Base-by-base conservation (phyloP, 306 rosid species). In the Ormosia emarginata region DNA sequence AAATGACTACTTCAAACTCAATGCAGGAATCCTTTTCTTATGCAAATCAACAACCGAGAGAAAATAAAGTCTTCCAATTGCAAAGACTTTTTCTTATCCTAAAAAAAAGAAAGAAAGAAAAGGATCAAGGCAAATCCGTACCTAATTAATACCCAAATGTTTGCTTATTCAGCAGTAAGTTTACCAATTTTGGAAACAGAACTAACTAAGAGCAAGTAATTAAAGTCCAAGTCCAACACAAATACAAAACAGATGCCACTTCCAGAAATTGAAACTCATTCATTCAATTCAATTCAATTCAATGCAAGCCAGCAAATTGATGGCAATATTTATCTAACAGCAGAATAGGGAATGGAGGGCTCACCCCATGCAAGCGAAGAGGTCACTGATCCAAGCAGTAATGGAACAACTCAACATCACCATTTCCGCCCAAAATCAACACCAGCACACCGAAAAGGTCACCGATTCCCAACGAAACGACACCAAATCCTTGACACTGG, bases 331-430 rank as follows among this genome's bases (percentile, higher is more conserved):
- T 2, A 67, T 1, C 2, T 8, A 49, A 5, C 13, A 24, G 24
- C 24, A 24, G 24, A 24, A 24, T 24, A 24, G 76, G 81, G 79
- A 86, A 74, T 57, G 53, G 83, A 83, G 82, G 75, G 81, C 94
- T 93, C 90, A 95, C 99, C 99, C 98, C 91, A 91, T 95, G 87
- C 89, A 93, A 89, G 96, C 91, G 36, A 93, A 81, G 46, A 95
- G 81, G 83, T 92, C 96, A 83, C 85, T 75, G 89, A 95, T 83
- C 98, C 96, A 95, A 84, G 90, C 88, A 7, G 93, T 64, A 75
- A 88, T 44, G 49, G 13, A 44, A 44, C 49, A 8, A 8, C 10
- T 44, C 3, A 44, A 86, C 85, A 88, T 82, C 82, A 90, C 87
- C 97, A 88, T 91, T 66, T 69, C 65, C 47, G 78, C 71, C 47